A percentile compares a stretch with the other conserved stretches of the same genome.
These are phyloP conservation scores for Annulohypoxylon nitens DNA, from an alignment of 495 filamentous ascomycete genomes.

Conservation along the genomic window DNA sequence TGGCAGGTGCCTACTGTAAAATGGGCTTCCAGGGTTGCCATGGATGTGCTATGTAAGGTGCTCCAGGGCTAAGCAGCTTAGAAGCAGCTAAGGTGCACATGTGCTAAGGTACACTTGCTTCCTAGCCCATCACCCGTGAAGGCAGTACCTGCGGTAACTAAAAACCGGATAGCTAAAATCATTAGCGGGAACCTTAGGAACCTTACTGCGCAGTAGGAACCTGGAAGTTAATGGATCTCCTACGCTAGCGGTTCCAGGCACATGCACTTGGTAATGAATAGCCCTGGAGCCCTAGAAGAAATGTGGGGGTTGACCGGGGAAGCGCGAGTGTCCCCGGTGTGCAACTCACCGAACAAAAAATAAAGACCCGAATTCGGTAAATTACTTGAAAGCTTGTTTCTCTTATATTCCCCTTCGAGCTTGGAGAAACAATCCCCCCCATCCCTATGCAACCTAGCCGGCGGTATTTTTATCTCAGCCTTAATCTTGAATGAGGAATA, in stretches of 20 bases:
- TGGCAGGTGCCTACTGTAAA: background rate
- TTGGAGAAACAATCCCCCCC: background rate
- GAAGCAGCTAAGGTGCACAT: background rate
- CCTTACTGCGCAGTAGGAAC: background rate
- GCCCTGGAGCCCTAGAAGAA: background rate
- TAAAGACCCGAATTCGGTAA: constrained; percentile 16
- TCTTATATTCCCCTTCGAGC: background rate
- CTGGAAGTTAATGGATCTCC: constrained; percentile 12
- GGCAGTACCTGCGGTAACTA: constrained; percentile 17
- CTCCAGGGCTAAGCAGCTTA: no score
- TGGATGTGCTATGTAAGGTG: no score
- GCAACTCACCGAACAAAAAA: constrained; percentile 22
- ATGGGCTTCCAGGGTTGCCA: no score
- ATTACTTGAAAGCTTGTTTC: background rate
- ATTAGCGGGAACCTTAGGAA: constrained; percentile 21
- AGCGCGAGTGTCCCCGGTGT: constrained; percentile 18
- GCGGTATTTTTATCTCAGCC: background rate
- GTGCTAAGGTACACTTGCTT: constrained; percentile 17
- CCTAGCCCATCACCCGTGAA: background rate
- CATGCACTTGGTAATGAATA: constrained; percentile 39
- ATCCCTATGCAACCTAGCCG: constrained; percentile 1
- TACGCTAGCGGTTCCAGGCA: constrained; percentile 38
- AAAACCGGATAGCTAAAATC: constrained; percentile 14
- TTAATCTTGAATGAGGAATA: background rate
- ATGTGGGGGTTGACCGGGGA: constrained; percentile 31